Conservation (phyloP, 768 basidiomycete species). For the Xanthoconium stramineum region DNA sequence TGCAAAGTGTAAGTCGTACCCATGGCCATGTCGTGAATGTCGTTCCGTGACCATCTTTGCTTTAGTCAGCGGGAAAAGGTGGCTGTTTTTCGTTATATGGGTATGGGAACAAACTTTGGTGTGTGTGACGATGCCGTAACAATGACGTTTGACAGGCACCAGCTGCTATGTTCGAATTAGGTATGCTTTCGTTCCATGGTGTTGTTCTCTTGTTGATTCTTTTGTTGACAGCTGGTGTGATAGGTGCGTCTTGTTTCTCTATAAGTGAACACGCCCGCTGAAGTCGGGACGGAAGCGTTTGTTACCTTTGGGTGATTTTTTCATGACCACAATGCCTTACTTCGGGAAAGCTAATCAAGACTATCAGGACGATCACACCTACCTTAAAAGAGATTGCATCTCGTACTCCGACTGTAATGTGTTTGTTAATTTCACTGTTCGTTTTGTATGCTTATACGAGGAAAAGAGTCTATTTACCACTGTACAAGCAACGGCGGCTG, state of each 20-base stretch:
- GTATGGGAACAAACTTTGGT: conserved; percentile 6
- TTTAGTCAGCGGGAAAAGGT: conserved; percentile 15
- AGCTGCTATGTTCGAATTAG: conserved; percentile 14
- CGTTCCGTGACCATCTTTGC: not conserved
- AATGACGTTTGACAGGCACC: conserved; percentile 13
- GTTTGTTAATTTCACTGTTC: not conserved
- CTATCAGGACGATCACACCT: conserved; percentile 10
- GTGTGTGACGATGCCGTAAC: not conserved
- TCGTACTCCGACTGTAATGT: conserved; percentile 4
- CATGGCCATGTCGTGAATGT: not conserved
- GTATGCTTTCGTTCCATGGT: conserved; percentile 2
- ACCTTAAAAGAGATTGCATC: conserved; percentile 11
- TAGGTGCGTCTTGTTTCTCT: conserved; percentile 6
- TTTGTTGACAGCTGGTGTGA: conserved; percentile 6
- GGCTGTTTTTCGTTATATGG: conserved; percentile 13
- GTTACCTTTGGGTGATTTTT: conserved; percentile 13
- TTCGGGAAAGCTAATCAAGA: not conserved
- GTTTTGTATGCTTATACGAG: not conserved
- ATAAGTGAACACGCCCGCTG: not conserved
- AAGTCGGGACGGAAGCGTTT: conserved; percentile 7
- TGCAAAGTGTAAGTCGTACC: conserved; percentile 13
- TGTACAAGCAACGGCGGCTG: conserved; percentile 5
- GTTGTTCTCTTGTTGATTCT: not conserved
- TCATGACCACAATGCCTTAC: too few relatives aligned
- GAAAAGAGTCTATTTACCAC: conserved; percentile 7